These are phyloP conservation scores for Cerrena zonata DNA, from an alignment of 1,284 basidiomycete genomes.

Conservation along the genomic window DNA sequence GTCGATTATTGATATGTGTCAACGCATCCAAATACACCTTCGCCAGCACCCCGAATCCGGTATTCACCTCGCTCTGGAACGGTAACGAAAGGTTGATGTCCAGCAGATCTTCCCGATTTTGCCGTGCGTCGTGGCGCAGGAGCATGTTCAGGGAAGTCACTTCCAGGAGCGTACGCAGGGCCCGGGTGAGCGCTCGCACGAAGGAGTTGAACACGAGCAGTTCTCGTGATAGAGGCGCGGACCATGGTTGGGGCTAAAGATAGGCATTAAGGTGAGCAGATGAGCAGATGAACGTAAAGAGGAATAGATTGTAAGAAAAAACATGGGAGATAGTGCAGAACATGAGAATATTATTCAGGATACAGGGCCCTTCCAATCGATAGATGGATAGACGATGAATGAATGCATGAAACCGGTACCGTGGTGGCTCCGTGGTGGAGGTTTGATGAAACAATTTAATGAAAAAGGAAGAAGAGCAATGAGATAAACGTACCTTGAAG, in stretches of 20 bases:
- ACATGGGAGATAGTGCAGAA: slow-evolving; percentile 1
- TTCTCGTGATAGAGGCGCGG: slow-evolving; percentile 91
- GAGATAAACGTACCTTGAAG: slow-evolving; percentile 67
- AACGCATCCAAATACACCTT: slow-evolving; percentile 94
- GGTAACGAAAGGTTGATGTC: slow-evolving; percentile 88
- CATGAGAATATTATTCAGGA: neutral
- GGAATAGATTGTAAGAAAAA: too few relatives aligned
- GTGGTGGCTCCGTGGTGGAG: too few relatives aligned
- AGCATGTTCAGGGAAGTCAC: slow-evolving; percentile 89
- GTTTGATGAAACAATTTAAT: neutral
- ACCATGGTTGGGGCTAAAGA: slow-evolving; percentile 75
- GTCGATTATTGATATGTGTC: slow-evolving; percentile 77
- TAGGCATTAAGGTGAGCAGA: slow-evolving; percentile 5
- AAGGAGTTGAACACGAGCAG: slow-evolving; percentile 98
- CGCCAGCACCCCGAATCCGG: slow-evolving; percentile 93
- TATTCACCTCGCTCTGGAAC: slow-evolving; percentile 95
- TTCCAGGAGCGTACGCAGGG: slow-evolving; percentile 86
- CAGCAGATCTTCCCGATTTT: slow-evolving; percentile 83
- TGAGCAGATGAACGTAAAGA: slow-evolving; percentile 5
- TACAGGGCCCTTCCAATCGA: neutral
- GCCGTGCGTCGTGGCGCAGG: slow-evolving; percentile 79
- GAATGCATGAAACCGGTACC: too few relatives aligned
- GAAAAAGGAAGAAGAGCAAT: neutral
- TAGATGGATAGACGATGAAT: too few relatives aligned
- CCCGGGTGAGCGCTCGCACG: slow-evolving; percentile 82